Evolutionary conservation across 192 early-diverging fungal genomes (phyloP).

Genomic region (Chytriomyces sp.): DNA sequence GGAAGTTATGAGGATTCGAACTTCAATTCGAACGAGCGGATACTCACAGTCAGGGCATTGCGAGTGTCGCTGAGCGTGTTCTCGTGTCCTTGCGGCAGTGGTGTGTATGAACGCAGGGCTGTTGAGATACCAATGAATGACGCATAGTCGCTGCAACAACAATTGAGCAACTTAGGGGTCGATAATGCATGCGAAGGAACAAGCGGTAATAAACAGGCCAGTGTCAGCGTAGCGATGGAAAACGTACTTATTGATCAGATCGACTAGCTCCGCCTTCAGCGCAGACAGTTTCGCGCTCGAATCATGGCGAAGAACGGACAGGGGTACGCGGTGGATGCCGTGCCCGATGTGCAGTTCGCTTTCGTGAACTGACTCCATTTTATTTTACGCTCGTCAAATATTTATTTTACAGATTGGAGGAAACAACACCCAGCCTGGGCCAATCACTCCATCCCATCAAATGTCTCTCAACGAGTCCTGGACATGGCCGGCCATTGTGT

Average conservation of each 20-base stretch:
- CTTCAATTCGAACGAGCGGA: slow-evolving; percentile 11
- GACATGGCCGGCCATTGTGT: slow-evolving; percentile 24
- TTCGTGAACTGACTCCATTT: slow-evolving; percentile 11
- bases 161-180: no score
- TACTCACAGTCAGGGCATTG: slow-evolving; percentile 65
- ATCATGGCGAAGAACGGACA: slow-evolving; percentile 70
- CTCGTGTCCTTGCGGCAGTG: slow-evolving; percentile 61
- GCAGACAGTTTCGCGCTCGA: slow-evolving; percentile 59
- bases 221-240: no score
- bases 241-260: slow-evolving; percentile 66
- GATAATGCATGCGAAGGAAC: no score
- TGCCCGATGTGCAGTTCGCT: slow-evolving; percentile 67
- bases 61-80: slow-evolving; percentile 66
- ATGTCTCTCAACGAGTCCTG: background rate
- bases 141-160: slow-evolving; percentile 61
- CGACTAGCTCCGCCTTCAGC: slow-evolving; percentile 76
- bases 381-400: background rate
- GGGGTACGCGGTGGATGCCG: slow-evolving; percentile 64
- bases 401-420: background rate
- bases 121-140: slow-evolving; percentile 83
- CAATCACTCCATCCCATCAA: no score
- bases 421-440: no score
- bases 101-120: slow-evolving; percentile 55
- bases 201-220: no score
- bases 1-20: background rate